Base-by-base conservation (phyloP, 768 basidiomycete genomes). In the Tulasnella sp. region DNA sequence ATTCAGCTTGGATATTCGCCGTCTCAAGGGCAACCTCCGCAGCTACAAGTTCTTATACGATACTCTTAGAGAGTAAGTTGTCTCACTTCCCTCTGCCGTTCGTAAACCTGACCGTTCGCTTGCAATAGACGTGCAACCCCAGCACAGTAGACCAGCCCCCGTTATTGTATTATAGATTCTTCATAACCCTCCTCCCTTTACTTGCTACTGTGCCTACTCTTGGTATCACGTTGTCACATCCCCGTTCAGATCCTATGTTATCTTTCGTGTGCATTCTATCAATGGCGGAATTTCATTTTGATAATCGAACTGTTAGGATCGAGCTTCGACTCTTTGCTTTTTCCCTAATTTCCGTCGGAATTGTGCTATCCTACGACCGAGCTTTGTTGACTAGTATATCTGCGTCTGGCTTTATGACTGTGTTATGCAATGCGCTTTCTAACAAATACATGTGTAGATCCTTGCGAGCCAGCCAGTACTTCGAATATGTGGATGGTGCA, bases 31-130 rank as follows among this genome's bases (percentile, higher is more conserved):
- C 39, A 93, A 94, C 83, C 86, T 97, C 83, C 89, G 93, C 85
- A 94, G 93, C 84, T 98, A 95, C 86, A 94, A 95, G 85, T 95
- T 93, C 84, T 86, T 95, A 84, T 95, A 95, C 83, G 94, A 95
- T 86, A 91, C 89, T 79, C 86, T 95, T 83, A 89, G 93, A 89
- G 89, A 92, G 94, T 95, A 83, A 82, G 94, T 90, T 4, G n/a
- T 29, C 10, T 10, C 11, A 11, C 10, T 67, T 32, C 32, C 9
- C 11, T 67, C 61, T 29, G 13, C 13, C 9, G 32, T 4, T 29
- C 61, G 2, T n/a, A 26, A 26, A 29, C 9, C 61, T 67, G 61
- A 67, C 61, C 32, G 5, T 32, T 29, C 13, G 20, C 32, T 67
- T 13, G 11, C 32, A 32, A 32, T 16, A 67, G 61, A 29, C 61